Evolutionary conservation across 176 grass and related monocot genomes (phyloP).

Genomic region (Alopecurus myosuroides): DNA sequence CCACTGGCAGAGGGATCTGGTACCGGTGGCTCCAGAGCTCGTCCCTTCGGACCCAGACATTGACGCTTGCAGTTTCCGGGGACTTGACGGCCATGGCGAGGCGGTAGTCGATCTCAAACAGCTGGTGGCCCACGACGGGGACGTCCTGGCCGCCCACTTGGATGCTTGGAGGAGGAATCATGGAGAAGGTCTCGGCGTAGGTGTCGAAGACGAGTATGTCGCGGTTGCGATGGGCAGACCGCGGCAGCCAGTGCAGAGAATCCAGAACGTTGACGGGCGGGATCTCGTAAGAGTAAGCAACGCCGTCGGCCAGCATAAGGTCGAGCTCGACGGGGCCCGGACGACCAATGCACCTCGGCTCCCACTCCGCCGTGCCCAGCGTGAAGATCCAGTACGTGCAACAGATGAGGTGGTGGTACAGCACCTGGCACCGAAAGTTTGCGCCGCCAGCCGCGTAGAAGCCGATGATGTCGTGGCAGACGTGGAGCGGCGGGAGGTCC

Average conservation of each 20-base stretch:
- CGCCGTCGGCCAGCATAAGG: neutral
- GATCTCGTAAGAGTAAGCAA: neutral
- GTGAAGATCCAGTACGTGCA: too few relatives aligned
- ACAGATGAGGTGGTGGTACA: too few relatives aligned
- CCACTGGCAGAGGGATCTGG: too few relatives aligned
- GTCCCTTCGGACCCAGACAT: too few relatives aligned
- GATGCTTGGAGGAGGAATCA: neutral
- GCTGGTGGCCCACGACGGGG: neutral
- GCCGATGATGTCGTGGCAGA: too few relatives aligned
- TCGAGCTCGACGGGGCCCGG: neutral
- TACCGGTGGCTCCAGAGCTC: too few relatives aligned
- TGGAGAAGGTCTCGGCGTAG: neutral
- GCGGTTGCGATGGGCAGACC: neutral
- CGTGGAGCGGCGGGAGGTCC: too few relatives aligned
- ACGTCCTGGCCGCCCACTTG: neutral
- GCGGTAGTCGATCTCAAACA: neutral
- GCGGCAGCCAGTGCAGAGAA: neutral
- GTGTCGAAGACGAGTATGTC: neutral
- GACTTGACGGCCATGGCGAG: constrained; percentile 6
- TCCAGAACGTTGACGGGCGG: neutral
- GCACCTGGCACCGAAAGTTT: too few relatives aligned
- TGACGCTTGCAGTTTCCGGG: neutral
- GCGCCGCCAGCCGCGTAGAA: too few relatives aligned
- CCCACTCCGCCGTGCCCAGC: too few relatives aligned
- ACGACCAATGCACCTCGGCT: neutral